Base-by-base conservation (phyloP, 169 alveolate genomes). In the Cryptosporidium parvum region DNA sequence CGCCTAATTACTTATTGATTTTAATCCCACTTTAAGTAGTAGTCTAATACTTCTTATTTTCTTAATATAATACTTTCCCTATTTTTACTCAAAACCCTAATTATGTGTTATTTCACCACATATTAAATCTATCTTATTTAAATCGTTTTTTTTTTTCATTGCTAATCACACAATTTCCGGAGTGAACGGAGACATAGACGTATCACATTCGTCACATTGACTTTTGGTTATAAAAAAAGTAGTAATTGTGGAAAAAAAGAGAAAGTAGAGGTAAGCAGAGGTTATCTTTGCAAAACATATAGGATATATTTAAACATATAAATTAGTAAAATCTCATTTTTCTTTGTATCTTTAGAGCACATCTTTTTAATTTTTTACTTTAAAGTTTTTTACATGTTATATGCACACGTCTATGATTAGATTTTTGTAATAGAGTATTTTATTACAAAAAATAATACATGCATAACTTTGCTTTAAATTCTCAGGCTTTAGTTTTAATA, bases 141-240 rank as follows among this genome's bases (percentile, higher is more conserved):
- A 23, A 21, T 23, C 67, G 23, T 56, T 35, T 1, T n/a, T 65
- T 35, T 65, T 31, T 14, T 35, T 16, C 72, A 5, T 5, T 0
- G 53, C 16, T 7, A 65, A 65, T 65, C 72, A 37, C 72, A 65
- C 72, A 65, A 12, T 65, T 35, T 65, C n/a, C 23, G 31, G 72
- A 65, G 72, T 65, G 72, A 6, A 65, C 0, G 7, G 16, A 65
- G 72, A 65, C 72, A 14, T 0, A 31, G 33, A 14, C 72, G 72
- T 33, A 33, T n/a, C 5, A 53, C 29, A 23, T 56, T 53, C 31
- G 14, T 59, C 69, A 21, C 72, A 31, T 65, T 65, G 72, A 65
- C 72, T 56, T 56, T 56, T 56, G 67, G 67, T 16, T 21, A n/a
- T 26, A 9, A 56, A 14, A 16, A 56, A 9, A 23, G 26, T 0